These are phyloP conservation scores for Boletus reticulatus DNA, from an alignment of 768 basidiomycete species.

Conservation along the genomic window DNA sequence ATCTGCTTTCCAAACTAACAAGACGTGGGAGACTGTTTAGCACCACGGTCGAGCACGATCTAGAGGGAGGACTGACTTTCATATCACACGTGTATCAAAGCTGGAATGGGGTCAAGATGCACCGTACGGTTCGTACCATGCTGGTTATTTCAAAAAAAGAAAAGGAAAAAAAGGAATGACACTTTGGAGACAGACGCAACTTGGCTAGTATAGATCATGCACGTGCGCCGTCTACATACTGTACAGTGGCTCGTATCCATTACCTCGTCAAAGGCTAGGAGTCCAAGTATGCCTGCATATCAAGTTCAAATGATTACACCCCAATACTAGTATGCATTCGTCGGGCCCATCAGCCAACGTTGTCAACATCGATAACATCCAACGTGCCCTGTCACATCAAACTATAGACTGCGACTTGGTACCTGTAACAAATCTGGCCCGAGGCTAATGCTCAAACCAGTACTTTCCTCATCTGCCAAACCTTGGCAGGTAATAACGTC, in stretches of 20 bases:
- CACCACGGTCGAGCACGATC: not conserved
- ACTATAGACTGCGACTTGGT: constrained; percentile 1
- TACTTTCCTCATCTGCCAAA: constrained; percentile 87
- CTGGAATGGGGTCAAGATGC: constrained; percentile 8
- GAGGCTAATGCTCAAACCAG: constrained; percentile 51
- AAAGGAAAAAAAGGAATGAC: constrained; percentile 3
- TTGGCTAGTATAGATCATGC: constrained; percentile 8
- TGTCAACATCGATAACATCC: constrained; percentile 7
- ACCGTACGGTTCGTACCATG: constrained; percentile 25
- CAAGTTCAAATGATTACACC: too few relatives aligned
- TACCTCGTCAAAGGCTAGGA: not conserved
- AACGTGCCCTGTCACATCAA: constrained; percentile 8
- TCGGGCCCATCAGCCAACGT: constrained; percentile 1
- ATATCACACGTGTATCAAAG: constrained; percentile 17
- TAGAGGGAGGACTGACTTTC: constrained; percentile 25
- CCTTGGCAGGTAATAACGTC: constrained; percentile 70
- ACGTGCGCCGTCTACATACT: constrained; percentile 18
- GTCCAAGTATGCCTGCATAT: too few relatives aligned
- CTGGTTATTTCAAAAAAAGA: constrained; percentile 18
- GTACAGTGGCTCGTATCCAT: not conserved
- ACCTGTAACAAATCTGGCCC: not conserved
- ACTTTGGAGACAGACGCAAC: constrained; percentile 10
- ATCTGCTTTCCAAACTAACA: constrained; percentile 96
- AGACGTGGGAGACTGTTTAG: not conserved
- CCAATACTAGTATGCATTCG: too few relatives aligned